A percentile compares a stretch with the other conserved stretches of the same genome.
phyloP scores from a whole-genome alignment of 2,329 filamentous ascomycete genomes.

The Epichloe elymi region DNA sequence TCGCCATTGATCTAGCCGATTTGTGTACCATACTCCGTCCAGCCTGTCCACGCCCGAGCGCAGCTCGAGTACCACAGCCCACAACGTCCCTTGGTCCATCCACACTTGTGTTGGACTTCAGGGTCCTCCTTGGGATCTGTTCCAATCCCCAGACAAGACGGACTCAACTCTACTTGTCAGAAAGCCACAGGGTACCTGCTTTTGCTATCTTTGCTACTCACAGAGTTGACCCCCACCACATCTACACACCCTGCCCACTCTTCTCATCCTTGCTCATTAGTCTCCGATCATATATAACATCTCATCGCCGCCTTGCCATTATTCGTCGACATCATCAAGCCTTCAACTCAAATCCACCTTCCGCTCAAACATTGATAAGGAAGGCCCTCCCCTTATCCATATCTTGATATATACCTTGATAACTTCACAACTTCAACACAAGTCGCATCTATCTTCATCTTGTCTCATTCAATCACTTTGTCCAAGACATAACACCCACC shows the following conservation, averaged over 20 bases:
- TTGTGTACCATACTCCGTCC: constrained; percentile 10
- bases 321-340: constrained; percentile 3
- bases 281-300: constrained; percentile 9
- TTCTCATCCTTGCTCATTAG: constrained; percentile 5
- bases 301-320: constrained; percentile 5
- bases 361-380: neutral
- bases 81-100: neutral
- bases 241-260: neutral
- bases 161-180: neutral
- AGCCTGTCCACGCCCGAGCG: constrained; percentile 10
- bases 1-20: constrained; percentile 9
- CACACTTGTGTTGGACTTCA: constrained; percentile 6
- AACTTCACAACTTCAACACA: neutral
- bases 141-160: constrained; percentile 1
- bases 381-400: neutral
- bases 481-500: neutral
- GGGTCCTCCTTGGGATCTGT: constrained; percentile 6
- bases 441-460: neutral
- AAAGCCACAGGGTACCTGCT: neutral
- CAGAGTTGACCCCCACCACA: neutral
- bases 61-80: constrained; percentile 3
- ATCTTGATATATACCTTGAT: neutral
- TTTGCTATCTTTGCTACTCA: neutral
- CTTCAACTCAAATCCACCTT: neutral
- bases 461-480: neutral